These are phyloP conservation scores for Capsicum pubescens DNA, from an alignment of 257 asterid species.

Conservation along the genomic window DNA sequence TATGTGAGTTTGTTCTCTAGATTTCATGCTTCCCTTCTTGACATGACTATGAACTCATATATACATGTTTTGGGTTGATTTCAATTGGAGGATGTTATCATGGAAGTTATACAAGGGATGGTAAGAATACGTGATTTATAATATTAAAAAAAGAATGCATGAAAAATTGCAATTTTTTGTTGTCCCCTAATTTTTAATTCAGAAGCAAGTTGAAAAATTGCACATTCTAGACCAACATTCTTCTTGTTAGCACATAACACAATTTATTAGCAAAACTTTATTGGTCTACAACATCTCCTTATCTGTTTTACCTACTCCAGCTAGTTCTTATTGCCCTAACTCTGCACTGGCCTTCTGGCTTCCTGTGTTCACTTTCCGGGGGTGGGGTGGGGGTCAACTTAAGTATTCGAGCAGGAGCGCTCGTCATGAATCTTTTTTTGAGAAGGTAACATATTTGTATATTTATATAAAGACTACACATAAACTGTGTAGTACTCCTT, in stretches of 20 bases:
- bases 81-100: not conserved
- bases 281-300: not conserved
- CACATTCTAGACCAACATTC: not conserved
- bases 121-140: not conserved
- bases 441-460: too few relatives aligned
- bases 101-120: not conserved
- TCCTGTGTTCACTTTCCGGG: not conserved
- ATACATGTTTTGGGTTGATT: conserved; percentile 18
- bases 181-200: not conserved
- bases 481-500: too few relatives aligned
- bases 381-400: not conserved
- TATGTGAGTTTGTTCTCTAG: not conserved
- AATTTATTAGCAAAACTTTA: not conserved
- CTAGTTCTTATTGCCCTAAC: not conserved
- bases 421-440: not conserved
- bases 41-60: not conserved
- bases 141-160: not conserved
- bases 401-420: not conserved
- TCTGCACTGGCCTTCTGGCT: conserved; percentile 20
- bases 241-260: not conserved
- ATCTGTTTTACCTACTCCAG: not conserved
- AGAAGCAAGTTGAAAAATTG: not conserved
- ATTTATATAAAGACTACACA: too few relatives aligned
- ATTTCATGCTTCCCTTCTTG: not conserved
- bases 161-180: not conserved